These are phyloP conservation scores for Fusarium albosuccineum DNA, from an alignment of 2,329 filamentous ascomycete genomes.

Conservation along the genomic window DNA sequence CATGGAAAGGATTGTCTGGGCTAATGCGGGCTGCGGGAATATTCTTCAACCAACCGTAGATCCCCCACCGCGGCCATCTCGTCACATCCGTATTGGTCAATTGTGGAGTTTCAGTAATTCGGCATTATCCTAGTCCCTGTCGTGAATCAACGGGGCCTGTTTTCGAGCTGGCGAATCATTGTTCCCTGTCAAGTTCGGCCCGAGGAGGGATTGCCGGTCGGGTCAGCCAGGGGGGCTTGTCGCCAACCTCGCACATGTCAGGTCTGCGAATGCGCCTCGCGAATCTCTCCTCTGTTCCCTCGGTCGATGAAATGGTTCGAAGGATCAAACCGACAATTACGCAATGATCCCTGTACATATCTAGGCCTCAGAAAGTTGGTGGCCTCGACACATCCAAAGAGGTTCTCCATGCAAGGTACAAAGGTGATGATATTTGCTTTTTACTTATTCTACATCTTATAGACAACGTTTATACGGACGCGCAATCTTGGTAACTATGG, in stretches of 20 bases:
- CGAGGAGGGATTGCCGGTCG: slow-evolving; percentile 1
- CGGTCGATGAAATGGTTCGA: not conserved
- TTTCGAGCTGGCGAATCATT: too few species aligned
- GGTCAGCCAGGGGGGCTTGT: too few species aligned
- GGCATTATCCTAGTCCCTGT: too few species aligned
- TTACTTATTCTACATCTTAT: not conserved
- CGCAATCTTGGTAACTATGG: too few species aligned
- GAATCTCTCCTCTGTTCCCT: not conserved
- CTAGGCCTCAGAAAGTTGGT: too few species aligned
- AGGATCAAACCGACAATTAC: not conserved
- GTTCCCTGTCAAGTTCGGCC: not conserved
- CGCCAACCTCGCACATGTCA: not conserved
- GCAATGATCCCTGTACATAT: too few species aligned
- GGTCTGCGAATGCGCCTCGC: not conserved
- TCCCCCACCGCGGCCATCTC: not conserved
- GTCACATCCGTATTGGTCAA: too few species aligned
- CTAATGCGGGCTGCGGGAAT: slow-evolving; percentile 1
- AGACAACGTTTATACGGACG: not conserved
- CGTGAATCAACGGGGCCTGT: too few species aligned
- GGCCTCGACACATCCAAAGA: not conserved
- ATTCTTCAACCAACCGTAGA: not conserved
- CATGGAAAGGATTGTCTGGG: not conserved
- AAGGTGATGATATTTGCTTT: not conserved
- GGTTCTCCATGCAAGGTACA: not conserved
- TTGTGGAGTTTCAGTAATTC: too few species aligned